Conservation (phyloP, 2,329 filamentous ascomycete species). For the Aspergillus sojae region DNA sequence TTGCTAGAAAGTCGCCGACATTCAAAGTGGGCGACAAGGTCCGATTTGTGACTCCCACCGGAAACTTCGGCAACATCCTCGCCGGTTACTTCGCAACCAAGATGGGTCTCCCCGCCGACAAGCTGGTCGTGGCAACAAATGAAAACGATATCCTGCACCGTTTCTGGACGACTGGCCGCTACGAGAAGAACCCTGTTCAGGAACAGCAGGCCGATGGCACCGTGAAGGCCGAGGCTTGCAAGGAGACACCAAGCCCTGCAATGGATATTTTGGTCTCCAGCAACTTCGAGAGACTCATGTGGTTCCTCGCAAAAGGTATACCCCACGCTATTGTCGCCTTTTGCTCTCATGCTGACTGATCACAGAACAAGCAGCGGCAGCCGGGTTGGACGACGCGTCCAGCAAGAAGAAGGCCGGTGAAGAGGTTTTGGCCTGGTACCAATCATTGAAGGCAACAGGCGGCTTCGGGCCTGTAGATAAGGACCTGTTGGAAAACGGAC, state of each 20-base stretch:
- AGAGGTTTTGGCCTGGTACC: constrained; percentile 12
- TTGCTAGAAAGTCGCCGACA: constrained; percentile 59
- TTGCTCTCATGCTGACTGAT: background rate
- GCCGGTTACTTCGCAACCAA: constrained; percentile 84
- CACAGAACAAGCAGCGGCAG: constrained; percentile 42
- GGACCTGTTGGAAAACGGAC: constrained; percentile 49
- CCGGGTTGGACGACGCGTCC: constrained; percentile 65
- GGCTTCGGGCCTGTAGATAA: constrained; percentile 15
- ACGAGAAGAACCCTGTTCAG: constrained; percentile 10
- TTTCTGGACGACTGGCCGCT: constrained; percentile 59
- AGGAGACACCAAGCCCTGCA: constrained; percentile 88
- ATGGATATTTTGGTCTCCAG: constrained; percentile 98
- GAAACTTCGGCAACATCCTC: constrained; percentile 95
- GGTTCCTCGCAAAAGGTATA: constrained; percentile 65
- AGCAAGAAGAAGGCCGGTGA: constrained; percentile 15
- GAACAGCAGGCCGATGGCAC: background rate
- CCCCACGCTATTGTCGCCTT: constrained; percentile 43
- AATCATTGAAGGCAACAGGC: constrained; percentile 7
- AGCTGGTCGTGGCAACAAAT: constrained; percentile 61
- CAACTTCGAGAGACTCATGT: constrained; percentile 94
- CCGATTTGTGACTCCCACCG: constrained; percentile 87
- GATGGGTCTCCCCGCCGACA: constrained; percentile 87
- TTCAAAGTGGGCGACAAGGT: constrained; percentile 63
- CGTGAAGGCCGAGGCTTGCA: constrained; percentile 36
- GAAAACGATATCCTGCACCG: constrained; percentile 89